Evolutionary conservation across 768 basidiomycete genomes (phyloP), one percentile per base, ranked within the genome.

Genomic region (Macrolepiota albuminosa): DNA sequence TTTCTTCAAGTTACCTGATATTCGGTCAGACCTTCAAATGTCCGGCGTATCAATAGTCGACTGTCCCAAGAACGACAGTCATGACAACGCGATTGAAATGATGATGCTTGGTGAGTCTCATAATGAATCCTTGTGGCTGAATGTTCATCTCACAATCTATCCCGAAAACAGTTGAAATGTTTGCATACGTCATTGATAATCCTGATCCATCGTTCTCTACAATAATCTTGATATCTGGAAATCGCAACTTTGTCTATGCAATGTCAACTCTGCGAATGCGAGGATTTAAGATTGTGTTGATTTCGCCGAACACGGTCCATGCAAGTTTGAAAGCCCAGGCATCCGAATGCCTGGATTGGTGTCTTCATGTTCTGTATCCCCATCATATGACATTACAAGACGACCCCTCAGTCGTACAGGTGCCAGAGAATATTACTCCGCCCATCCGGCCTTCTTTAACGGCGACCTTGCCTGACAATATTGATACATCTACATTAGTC

Each of bases 181-280:
- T 89, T 56, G 74, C 80, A 4, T 81, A 83, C 65, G 86, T 83
- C 18, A 78, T 85, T 66, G 87, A 89, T 70, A 79, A 81, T 63
- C 72, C 78, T 5, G 58, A 76, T 1, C 26, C 45, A 8, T 26
- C 36, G 26, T 78, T 80, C 57, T 67, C 79, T n/a, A 86, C 84
- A 8, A 70, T 87, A 60, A 69, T 88, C 33, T 72, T 90, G 31
- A 84, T 90, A 62, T 78, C 86, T 0, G 84, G 82, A 9, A 85
- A 89, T 69, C 76, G 84, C 42, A 86, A 87, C 66, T 83, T 86
- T 62, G 80, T 81, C 6, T 88, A 86, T 66, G 81, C 82, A 9
- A 69, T 86, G 37, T 81, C 86, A 1, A 76, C 74, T 31, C 70
- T 89, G 43, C 79, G 81, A 37, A 73, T 83, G 57, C 78, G 84